Evolutionary conservation across 805 yeast genomes (phyloP), one percentile per base, ranked within the genome.

Genomic region (Blastobotrys muscicola): DNA sequence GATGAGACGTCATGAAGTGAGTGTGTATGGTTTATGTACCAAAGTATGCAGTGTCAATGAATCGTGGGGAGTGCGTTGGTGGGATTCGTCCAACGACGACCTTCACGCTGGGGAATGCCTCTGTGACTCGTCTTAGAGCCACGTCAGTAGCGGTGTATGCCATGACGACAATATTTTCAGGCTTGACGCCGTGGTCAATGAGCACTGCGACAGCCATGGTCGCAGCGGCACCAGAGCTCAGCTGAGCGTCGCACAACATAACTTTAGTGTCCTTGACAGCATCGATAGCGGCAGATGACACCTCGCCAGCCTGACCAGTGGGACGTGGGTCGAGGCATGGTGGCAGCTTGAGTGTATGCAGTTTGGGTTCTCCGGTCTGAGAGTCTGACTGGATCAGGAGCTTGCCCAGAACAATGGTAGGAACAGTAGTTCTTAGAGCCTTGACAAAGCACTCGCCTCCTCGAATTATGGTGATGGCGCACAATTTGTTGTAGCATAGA

Each of bases 381-480:
- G 92, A 70, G 60, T 89, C 95, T 6, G 94, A 80, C 62, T 87
- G 95, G 53, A 90, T 87, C 38, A 90, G 67, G 16, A 90, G 60
- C 56, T 89, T 85, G 0, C 98, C 97, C 31, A 86, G 71, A 8
- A 76, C 72, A 9, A 85, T 78, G 41, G 80, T 85, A 8, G 1
- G 96, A 20, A 86, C 69, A 0, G 89, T 76, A 50, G 78, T 78
- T 47, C 83, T 75, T 33, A 90, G 67, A 0, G 95, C 81, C 29
- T 73, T 75, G 75, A 84, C 80, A 56, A 89, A 89, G 57, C 95
- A 85, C 59, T 87, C 97, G 4, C 98, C 98, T 0, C 95, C 87
- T 50, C 95, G 72, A 29, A 89, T 80, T 35, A 89, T 76, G 49
- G 82, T 82, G 4, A 86, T 83, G 0, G 92, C 92, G 26, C 82